A percentile compares a stretch with the other conserved stretches of the same genome.
These are phyloP conservation scores for Colletotrichum nymphaeae DNA, from an alignment of 2,329 filamentous ascomycete species.

Conservation along the genomic window DNA sequence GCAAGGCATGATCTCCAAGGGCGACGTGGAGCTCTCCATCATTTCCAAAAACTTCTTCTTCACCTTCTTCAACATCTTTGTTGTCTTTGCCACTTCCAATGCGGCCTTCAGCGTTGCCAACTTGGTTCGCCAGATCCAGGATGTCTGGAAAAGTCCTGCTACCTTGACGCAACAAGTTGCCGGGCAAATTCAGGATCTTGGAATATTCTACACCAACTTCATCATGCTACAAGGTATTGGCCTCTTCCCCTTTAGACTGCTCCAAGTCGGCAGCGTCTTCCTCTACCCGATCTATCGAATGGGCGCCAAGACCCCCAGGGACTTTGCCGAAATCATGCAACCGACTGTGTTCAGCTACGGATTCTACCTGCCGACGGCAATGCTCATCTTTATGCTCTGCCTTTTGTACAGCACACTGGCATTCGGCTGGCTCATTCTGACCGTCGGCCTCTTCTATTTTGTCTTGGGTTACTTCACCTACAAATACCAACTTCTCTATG, in stretches of 20 bases:
- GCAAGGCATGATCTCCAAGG: conserved; percentile 95
- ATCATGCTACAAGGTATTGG: conserved; percentile 95
- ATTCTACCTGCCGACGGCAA: conserved; percentile 91
- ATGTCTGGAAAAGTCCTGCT: conserved; percentile 82
- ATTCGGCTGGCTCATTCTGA: conserved; percentile 82
- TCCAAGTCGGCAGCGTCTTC: conserved; percentile 88
- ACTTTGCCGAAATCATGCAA: conserved; percentile 83
- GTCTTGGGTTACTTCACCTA: conserved; percentile 87
- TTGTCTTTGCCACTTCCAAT: conserved; percentile 90
- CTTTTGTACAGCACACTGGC: conserved; percentile 92
- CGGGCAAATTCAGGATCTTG: conserved; percentile 77
- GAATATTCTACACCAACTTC: conserved; percentile 91
- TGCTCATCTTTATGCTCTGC: conserved; percentile 95
- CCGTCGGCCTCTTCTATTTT: conserved; percentile 88
- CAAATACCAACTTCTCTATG: conserved; percentile 97
- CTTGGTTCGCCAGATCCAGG: conserved; percentile 77
- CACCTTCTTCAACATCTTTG: conserved; percentile 98
- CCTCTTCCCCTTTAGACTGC: conserved; percentile 88
- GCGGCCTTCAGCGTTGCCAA: conserved; percentile 85
- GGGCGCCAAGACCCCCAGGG: conserved; percentile 86
- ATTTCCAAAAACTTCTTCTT: conserved; percentile 99
- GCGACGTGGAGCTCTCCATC: conserved; percentile 92
- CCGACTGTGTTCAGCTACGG: conserved; percentile 95
- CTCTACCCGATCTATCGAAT: conserved; percentile 85
- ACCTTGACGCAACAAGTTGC: conserved; percentile 82